A percentile compares a stretch with the other conserved stretches of the same genome.
Conservation (phyloP, 768 basidiomycete species). For the Trametes cinnabarina region DNA sequence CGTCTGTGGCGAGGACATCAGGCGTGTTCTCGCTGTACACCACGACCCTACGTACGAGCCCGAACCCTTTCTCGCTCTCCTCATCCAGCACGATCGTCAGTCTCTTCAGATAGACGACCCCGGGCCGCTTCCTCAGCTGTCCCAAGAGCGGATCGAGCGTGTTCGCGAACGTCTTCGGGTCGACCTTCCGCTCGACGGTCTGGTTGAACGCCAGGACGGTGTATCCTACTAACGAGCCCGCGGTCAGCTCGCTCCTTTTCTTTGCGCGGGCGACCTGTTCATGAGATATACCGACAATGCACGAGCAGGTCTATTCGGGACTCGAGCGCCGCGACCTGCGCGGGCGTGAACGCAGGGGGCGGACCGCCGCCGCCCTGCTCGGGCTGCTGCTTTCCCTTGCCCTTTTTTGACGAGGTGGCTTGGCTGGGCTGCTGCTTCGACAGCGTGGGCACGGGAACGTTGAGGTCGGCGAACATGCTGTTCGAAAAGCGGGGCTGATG, state of each 20-base stretch:
- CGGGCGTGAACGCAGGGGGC: constrained; percentile 43
- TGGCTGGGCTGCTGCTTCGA: constrained; percentile 9
- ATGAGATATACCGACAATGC: constrained; percentile 65
- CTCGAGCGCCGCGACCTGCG: constrained; percentile 60
- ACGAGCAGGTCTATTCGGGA: constrained; percentile 64
- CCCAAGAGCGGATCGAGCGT: constrained; percentile 55
- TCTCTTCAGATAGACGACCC: constrained; percentile 68
- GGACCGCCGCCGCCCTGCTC: constrained; percentile 7
- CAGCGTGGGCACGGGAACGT: constrained; percentile 24
- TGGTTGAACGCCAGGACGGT: constrained; percentile 77
- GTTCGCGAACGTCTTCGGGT: constrained; percentile 68
- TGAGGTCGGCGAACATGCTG: constrained; percentile 28
- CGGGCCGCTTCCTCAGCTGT: constrained; percentile 56
- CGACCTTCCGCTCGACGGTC: constrained; percentile 66
- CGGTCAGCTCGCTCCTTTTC: constrained; percentile 11
- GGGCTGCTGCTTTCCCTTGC: constrained; percentile 52
- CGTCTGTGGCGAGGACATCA: constrained; percentile 55
- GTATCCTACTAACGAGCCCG: constrained; percentile 69
- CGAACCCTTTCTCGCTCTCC: constrained; percentile 84
- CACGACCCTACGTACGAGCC: constrained; percentile 54
- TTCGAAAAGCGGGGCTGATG: background rate
- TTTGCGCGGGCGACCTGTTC: too few species aligned
- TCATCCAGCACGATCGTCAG: constrained; percentile 80
- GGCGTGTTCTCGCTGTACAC: too few species aligned
- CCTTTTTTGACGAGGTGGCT: constrained; percentile 48